These are phyloP conservation scores for Pelargonium myrrhifolium DNA, from an alignment of 441 rosid genomes.

Conservation along the genomic window DNA sequence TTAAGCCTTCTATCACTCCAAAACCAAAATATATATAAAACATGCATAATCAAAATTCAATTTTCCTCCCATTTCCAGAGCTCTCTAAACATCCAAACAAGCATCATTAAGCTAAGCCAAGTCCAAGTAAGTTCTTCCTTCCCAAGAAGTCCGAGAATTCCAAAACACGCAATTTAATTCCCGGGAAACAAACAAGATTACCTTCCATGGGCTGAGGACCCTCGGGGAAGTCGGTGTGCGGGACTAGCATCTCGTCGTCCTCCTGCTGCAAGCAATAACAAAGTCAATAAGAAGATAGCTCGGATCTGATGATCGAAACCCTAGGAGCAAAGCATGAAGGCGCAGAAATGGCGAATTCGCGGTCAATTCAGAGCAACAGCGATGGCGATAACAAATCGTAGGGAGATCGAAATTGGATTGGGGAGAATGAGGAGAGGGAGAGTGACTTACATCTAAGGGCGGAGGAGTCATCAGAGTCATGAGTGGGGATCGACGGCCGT, in stretches of 20 bases:
- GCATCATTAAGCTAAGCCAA: background rate
- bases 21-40: background rate
- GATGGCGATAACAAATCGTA: background rate
- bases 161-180: background rate
- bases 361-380: slow-evolving; percentile 15
- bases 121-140: background rate
- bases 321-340: background rate
- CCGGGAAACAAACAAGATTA: slow-evolving; percentile 15
- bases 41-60: background rate
- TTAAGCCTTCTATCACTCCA: background rate
- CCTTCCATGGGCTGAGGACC: slow-evolving; percentile 98
- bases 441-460: slow-evolving; percentile 59
- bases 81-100: background rate
- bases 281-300: slow-evolving; percentile 28
- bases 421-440: slow-evolving; percentile 4
- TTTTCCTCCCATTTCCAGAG: background rate
- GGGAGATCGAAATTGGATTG: slow-evolving; percentile 1
- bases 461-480: slow-evolving; percentile 89
- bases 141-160: background rate
- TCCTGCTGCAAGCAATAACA: slow-evolving; percentile 54
- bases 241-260: slow-evolving; percentile 96
- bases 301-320: slow-evolving; percentile 14
- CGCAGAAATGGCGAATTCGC: slow-evolving; percentile 9
- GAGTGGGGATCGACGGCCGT: slow-evolving; percentile 24
- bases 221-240: slow-evolving; percentile 77